Evolutionary conservation across 192 early-diverging fungal genomes (phyloP).

Genomic region (Dispira simplex): DNA sequence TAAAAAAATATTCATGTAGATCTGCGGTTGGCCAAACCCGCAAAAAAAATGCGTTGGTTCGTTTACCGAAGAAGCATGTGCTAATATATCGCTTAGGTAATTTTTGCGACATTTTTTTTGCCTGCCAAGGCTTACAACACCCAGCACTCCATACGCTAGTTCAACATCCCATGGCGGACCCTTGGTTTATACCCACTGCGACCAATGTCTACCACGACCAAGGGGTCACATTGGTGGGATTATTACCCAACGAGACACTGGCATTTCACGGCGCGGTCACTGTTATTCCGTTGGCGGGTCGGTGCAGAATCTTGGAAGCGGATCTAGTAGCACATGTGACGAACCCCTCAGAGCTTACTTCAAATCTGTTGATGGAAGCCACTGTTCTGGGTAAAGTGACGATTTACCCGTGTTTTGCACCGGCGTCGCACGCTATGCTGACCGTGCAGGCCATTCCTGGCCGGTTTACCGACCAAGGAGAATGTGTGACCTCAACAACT

Average conservation of each 20-base stretch:
- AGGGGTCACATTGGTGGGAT: neutral
- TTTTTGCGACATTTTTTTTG: too few relatives aligned
- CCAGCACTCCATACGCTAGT: too few relatives aligned
- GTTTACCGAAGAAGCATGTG: too few relatives aligned
- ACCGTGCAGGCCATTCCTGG: neutral
- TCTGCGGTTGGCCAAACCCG: too few relatives aligned
- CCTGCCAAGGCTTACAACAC: too few relatives aligned
- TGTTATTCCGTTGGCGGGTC: neutral
- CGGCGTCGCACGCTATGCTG: neutral
- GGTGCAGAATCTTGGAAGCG: neutral
- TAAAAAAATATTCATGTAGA: too few relatives aligned
- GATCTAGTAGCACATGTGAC: neutral
- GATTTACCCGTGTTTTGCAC: neutral
- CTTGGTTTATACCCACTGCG: neutral
- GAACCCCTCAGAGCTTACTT: neutral
- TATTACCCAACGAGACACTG: neutral
- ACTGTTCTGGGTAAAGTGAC: neutral
- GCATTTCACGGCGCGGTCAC: constrained; percentile 1
- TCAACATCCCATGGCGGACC: too few relatives aligned
- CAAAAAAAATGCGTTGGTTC: too few relatives aligned
- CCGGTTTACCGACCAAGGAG: neutral
- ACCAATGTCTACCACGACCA: neutral
- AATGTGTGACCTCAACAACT: neutral
- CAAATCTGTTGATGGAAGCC: neutral
- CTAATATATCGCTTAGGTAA: too few relatives aligned